Percentiles rank a stretch among this genome's conserved stretches.
Evolutionary conservation across 2,329 filamentous ascomycete species (phyloP).

Genomic region (Ambrosiella xylebori): DNA sequence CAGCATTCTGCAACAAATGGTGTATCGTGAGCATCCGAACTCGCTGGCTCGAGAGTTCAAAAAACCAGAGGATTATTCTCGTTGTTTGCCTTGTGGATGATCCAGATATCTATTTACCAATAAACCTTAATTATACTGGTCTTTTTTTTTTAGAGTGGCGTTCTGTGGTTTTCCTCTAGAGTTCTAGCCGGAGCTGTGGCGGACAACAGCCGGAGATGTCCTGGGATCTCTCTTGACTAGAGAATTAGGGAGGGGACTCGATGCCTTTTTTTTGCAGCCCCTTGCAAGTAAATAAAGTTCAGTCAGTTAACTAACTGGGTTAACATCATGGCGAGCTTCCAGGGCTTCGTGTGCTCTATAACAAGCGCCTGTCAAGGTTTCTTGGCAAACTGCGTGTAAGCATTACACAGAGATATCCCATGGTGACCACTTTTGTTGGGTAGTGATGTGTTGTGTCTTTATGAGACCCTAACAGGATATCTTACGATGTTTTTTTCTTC

Average conservation of each 20-base stretch:
- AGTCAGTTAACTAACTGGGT: not conserved
- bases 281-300: no score
- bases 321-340: not conserved
- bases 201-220: conserved; percentile 1
- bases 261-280: not conserved
- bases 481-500: not conserved
- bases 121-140: not conserved
- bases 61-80: no score
- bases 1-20: not conserved
- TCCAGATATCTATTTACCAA: not conserved
- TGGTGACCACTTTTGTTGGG: not conserved
- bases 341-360: not conserved
- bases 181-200: not conserved
- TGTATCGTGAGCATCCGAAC: not conserved
- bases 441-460: not conserved
- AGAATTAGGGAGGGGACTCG: not conserved
- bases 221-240: not conserved
- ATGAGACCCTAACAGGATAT: no score
- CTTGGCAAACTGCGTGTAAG: not conserved
- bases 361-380: not conserved
- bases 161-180: not conserved
- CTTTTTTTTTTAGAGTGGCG: not conserved
- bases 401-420: not conserved
- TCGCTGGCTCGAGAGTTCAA: not conserved
- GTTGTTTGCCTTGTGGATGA: no score